Evolutionary conservation across 192 early-diverging fungal genomes (phyloP), one percentile per base, ranked within the genome.

Genomic region (Haplosporangium gracile): DNA sequence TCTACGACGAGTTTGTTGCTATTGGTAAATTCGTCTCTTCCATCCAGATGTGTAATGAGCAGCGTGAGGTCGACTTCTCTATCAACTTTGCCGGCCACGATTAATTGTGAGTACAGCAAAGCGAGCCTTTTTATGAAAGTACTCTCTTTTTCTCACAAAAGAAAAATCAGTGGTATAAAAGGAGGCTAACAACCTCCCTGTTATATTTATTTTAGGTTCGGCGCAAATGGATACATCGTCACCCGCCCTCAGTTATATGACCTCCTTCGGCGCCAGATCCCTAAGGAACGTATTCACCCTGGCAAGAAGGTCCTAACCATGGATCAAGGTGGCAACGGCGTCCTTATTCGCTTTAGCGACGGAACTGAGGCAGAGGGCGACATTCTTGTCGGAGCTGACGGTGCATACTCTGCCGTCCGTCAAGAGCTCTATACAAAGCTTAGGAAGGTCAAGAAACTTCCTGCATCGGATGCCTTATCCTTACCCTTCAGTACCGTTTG

Each of bases 351-450:
- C 10, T 83, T 69, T 63, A 42, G 69, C 2, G 88, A 89, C 22
- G 55, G 71, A 5, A 60, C 78, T 2, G 29, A n/a, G 6, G 22
- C 42, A 5, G 68, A 72, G 45, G 88, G 88, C 7, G 75, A 75
- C 34, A 49, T 87, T 24, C 57, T 89, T n/a, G 81, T 89, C 0
- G 88, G 84, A 29, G 78, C 79, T 5, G 89, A 89, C 71, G 84
- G 85, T 39, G 76, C 77, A 1, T 77, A 78, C 22, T 78, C 75
- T 60, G 69, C 43, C 2, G 75, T 87, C 3, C 80, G 85, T 45
- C 73, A 81, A 26, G 24, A 49, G 0, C 24, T 81, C n/a, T 81
- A 71, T 29, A 15, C 55, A 26, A 7, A 76, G 13, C 32, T 81
- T 24, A 43, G 60, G 18, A 39, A 76, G 16, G 42, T n/a, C 18